phyloP scores from a whole-genome alignment of 2,329 filamentous ascomycete genomes.

The Aspergillus brasiliensis region DNA sequence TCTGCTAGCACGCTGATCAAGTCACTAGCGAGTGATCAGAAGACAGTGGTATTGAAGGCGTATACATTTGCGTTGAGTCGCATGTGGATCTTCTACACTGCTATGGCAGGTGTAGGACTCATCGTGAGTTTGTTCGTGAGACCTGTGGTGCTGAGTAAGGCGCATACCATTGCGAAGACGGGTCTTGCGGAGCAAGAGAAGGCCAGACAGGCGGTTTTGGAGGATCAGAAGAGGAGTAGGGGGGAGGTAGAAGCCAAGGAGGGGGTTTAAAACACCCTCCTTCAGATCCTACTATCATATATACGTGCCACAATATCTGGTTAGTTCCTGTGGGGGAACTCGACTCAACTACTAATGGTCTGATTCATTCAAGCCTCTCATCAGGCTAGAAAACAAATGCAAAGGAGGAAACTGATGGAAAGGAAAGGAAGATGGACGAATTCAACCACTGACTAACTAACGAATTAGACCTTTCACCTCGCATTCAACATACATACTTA shows the following conservation, averaged over 20 bases:
- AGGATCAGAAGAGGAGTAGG: conserved; percentile 41
- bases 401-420: not conserved
- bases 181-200: conserved; percentile 49
- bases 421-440: not conserved
- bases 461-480: no score
- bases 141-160: conserved; percentile 41
- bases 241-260: conserved; percentile 65
- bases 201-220: conserved; percentile 40
- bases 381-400: not conserved
- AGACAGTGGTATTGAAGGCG: conserved; percentile 40
- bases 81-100: conserved; percentile 55
- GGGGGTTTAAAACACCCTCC: conserved; percentile 5
- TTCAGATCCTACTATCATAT: not conserved
- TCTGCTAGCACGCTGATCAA: conserved; percentile 38
- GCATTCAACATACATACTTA: not conserved
- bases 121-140: conserved; percentile 44
- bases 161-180: conserved; percentile 48
- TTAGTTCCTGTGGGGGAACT: no score
- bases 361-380: not conserved
- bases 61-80: conserved; percentile 49
- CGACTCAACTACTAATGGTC: no score
- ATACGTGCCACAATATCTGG: no score
- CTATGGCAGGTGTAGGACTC: conserved; percentile 38
- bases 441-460: no score
- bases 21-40: conserved; percentile 34